Evolutionary conservation across 2,329 filamentous ascomycete species (phyloP).

Genomic region (Cercospora zeae-maydis): DNA sequence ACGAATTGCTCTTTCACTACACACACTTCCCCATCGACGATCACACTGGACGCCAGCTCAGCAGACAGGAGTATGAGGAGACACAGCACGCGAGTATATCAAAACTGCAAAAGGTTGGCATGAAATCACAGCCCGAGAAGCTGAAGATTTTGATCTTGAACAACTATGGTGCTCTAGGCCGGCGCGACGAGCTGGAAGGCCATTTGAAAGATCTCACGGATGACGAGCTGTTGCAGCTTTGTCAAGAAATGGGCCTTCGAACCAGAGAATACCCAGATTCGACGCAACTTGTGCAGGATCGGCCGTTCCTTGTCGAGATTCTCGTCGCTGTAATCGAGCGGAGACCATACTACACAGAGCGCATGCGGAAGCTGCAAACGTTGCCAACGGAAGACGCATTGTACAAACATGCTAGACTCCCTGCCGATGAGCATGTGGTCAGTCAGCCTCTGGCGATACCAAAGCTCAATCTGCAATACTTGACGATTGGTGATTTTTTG

Average conservation of each 20-base stretch:
- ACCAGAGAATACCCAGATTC: slow-evolving; percentile 71
- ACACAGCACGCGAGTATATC: slow-evolving; percentile 72
- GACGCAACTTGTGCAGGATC: slow-evolving; percentile 60
- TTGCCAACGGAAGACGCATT: slow-evolving; percentile 80
- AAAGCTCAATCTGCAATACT: slow-evolving; percentile 91
- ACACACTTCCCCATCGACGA: slow-evolving; percentile 87
- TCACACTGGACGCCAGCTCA: slow-evolving; percentile 75
- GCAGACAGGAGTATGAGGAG: slow-evolving; percentile 69
- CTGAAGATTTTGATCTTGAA: slow-evolving; percentile 86
- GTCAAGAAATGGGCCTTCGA: slow-evolving; percentile 69
- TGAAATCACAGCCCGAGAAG: slow-evolving; percentile 84
- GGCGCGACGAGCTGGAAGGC: slow-evolving; percentile 70
- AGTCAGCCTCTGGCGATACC: slow-evolving; percentile 83
- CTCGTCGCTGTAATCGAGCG: slow-evolving; percentile 73
- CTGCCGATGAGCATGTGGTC: slow-evolving; percentile 84
- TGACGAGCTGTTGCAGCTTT: slow-evolving; percentile 67
- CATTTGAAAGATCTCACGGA: slow-evolving; percentile 72
- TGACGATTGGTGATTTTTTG: slow-evolving; percentile 93
- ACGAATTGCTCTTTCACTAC: slow-evolving; percentile 78
- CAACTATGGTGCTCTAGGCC: slow-evolving; percentile 85
- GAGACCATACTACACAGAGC: slow-evolving; percentile 78
- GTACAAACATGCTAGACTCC: slow-evolving; percentile 73
- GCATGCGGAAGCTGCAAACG: slow-evolving; percentile 64
- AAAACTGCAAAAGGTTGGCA: slow-evolving; percentile 71
- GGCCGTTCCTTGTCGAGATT: slow-evolving; percentile 65